phyloP scores from a whole-genome alignment of 2,329 filamentous ascomycete species.

The Pyrenophora teres region DNA sequence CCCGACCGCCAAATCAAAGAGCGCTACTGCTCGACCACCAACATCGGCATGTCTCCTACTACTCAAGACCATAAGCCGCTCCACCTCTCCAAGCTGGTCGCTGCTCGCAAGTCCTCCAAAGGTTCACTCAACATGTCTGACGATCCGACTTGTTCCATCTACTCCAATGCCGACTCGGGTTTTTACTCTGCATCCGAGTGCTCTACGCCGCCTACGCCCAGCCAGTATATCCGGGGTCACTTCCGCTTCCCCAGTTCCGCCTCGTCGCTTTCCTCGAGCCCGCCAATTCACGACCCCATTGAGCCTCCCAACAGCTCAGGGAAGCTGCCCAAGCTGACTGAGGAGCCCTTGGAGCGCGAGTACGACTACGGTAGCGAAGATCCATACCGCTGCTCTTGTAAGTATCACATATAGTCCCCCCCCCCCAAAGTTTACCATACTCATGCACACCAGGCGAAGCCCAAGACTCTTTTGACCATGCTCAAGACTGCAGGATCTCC shows the following conservation, averaged over 20 bases:
- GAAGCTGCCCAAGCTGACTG: constrained; percentile 82
- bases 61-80: constrained; percentile 50
- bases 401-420: constrained; percentile 46
- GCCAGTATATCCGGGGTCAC: constrained; percentile 67
- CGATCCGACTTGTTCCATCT: constrained; percentile 40
- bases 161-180: constrained; percentile 44
- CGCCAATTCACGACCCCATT: constrained; percentile 56
- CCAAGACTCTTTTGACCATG: constrained; percentile 60
- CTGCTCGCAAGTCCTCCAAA: constrained; percentile 45
- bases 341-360: constrained; percentile 76
- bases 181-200: constrained; percentile 65
- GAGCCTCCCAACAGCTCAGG: constrained; percentile 63
- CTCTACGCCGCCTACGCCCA: constrained; percentile 72
- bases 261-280: constrained; percentile 71
- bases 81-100: constrained; percentile 46
- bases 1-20: constrained; percentile 20
- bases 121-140: constrained; percentile 40
- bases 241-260: constrained; percentile 72
- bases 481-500: constrained; percentile 46
- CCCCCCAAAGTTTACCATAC: constrained; percentile 13
- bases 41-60: constrained; percentile 11
- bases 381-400: constrained; percentile 69
- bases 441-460: constrained; percentile 60
- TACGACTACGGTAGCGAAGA: constrained; percentile 60
- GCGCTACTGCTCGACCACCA: neutral